Base-by-base conservation (phyloP, 2,329 filamentous ascomycete species). In the Helicocarpus griseus region DNA sequence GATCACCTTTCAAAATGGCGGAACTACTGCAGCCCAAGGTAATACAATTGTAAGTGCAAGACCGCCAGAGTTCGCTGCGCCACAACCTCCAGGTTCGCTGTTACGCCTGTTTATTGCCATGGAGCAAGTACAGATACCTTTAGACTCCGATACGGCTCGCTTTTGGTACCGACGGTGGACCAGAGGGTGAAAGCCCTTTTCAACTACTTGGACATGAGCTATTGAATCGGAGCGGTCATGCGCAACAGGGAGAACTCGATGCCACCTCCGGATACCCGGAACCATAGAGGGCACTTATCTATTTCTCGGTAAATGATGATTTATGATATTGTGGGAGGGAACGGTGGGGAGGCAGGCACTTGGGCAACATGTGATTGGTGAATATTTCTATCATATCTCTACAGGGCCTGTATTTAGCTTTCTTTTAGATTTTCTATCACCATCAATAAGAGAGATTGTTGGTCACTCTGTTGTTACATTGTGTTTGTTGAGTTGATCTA, bases 1-100 rank as follows among this genome's bases (percentile, higher is more conserved):
- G 2, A 36, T 56, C 33, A 17, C 22, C 5, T 24, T 7, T 9
- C 22, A 26, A 4, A 36, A 38, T 38, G 6, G 1, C 4, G 31
- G n/a, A n/a, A 11, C 22, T 43, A 14, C 14, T 33, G 1, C 17
- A 6, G 19, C 29, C 38, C 21, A 39, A 19, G 40, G 24, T 17
- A 26, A 11, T 8, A n/a, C 40, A 14, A 29, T 17, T 17, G 7
- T 44, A 4, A 24, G 17, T 38, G 17, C 48, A 17, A 35, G 44
- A 19, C 48, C 22, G 13, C 43, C 40, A 7, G 35, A 48, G 35
- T 38, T 49, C 17, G 47, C 47, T 17, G 21, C 38, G 7, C 33
- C 44, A 3, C 53, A 55, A 5, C 56, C 54, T 1, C 40, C 54
- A 14, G 56, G 56, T n/a, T 54, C 54, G 8, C 26, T 57, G 11